Base-by-base conservation (phyloP, 2,329 filamentous ascomycete genomes). In the Chaetomium sp. region DNA sequence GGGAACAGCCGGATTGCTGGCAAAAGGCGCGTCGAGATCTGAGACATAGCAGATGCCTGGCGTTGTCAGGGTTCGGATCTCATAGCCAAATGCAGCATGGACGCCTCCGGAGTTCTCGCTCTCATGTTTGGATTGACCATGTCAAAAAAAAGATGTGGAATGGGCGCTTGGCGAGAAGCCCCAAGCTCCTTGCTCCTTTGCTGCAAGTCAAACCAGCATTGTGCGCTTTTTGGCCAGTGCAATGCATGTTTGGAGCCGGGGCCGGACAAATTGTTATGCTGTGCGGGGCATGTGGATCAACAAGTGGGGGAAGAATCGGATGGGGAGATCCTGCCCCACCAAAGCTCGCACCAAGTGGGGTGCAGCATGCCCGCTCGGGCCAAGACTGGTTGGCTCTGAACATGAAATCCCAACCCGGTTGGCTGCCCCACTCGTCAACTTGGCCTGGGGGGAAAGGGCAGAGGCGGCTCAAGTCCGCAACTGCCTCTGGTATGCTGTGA, bases 321-420 rank as follows among this genome's bases (percentile, higher is more conserved):
- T 23, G 21, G 38, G 50, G 35, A 61, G 58, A 61, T 61, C 58
- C 49, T 47, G 50, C 58, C 58, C 58, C 58, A 54, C 58, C 58
- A 45, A 31, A 45, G 21, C 57, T 45, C 38, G 58, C 58, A 23
- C 58, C 45, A 61, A 61, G 58, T 61, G 58, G 58, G 58, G 58
- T 61, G 10, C 29, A 35, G 19, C 13, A 21, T 60, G 47, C 27
- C 47, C 57, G 45, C 45, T 33, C 16, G 21, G 25, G 53, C 53
- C 53, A 27, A 45, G 55, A 59, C 57, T 57, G 33, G 38, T 42
- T 42, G 38, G 38, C 16, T n/a, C 38, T 42, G 16, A 7, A 7
- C 53, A 31, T 27, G 21, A 38, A 56, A 56, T 56, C 53, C 33
- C 10, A 16, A 25, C 50, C 25, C 21, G 16, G 38, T 42, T 42